Conservation (phyloP, 768 basidiomycete species). For the Pleurotus cornucopiae region DNA sequence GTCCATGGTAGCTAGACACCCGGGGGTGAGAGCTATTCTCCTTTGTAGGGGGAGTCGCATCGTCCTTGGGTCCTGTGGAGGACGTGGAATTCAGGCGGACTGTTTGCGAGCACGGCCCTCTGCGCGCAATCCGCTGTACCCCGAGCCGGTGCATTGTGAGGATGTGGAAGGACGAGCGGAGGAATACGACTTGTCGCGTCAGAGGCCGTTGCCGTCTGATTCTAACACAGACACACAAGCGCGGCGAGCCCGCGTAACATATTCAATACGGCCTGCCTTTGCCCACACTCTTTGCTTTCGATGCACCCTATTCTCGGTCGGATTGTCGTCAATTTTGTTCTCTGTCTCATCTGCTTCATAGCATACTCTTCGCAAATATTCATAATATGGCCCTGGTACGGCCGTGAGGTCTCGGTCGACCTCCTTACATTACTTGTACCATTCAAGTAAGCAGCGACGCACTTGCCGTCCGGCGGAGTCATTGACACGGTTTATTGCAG, state of each 20-base stretch:
- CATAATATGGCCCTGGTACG: slow-evolving; percentile 92
- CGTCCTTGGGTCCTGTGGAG: neutral
- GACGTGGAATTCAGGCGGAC: slow-evolving; percentile 1
- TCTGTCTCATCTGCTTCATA: slow-evolving; percentile 79
- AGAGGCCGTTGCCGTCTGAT: neutral
- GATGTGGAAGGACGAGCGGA: no score
- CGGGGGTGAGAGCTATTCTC: neutral
- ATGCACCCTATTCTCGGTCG: slow-evolving; percentile 49
- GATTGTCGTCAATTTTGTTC: slow-evolving; percentile 64
- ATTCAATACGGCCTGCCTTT: no score
- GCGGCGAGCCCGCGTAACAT: no score
- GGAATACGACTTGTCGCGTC: no score
- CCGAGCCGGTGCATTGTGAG: neutral
- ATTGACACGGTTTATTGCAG: slow-evolving; percentile 31
- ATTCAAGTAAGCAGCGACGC: slow-evolving; percentile 70
- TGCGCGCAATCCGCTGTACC: slow-evolving; percentile 2
- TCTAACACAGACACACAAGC: neutral
- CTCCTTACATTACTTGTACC: slow-evolving; percentile 75
- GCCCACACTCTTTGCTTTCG: neutral
- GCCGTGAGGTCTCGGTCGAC: slow-evolving; percentile 65
- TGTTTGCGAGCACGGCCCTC: neutral
- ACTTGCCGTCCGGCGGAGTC: no score
- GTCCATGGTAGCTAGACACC: slow-evolving; percentile 3
- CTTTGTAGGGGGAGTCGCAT: neutral
- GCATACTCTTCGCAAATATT: slow-evolving; percentile 87